A percentile compares a stretch with the other conserved stretches of the same genome.
Conservation (phyloP, 75 land plant genomes). For the Picea sitchensis region DNA sequence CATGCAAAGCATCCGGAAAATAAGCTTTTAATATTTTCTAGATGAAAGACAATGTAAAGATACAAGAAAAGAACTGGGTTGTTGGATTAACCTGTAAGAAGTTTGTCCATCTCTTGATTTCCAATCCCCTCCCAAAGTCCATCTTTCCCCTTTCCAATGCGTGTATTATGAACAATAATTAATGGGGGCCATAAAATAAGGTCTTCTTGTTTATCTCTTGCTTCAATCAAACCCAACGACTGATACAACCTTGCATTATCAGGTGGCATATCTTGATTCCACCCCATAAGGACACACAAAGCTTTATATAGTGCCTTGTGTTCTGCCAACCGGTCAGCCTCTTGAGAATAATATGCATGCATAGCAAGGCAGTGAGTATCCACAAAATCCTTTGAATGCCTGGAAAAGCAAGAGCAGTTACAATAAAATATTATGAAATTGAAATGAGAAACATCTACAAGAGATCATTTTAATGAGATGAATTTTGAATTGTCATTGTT, state of each 20-base stretch:
- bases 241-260: conserved; percentile 11
- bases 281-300: conserved; percentile 54
- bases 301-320: conserved; percentile 56
- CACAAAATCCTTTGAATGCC: conserved; percentile 26
- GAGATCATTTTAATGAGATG: too few relatives aligned
- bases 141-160: conserved; percentile 17
- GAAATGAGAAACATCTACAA: too few relatives aligned
- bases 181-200: conserved; percentile 60
- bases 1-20: too few relatives aligned
- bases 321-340: conserved; percentile 20
- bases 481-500: too few relatives aligned
- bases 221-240: conserved; percentile 14
- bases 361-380: conserved; percentile 29
- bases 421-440: too few relatives aligned
- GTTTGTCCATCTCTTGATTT: conserved; percentile 22
- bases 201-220: conserved; percentile 35
- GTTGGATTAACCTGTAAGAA: too few relatives aligned
- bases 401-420: not conserved
- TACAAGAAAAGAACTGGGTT: too few relatives aligned
- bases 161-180: conserved; percentile 37
- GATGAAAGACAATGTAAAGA: too few relatives aligned
- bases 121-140: conserved; percentile 14
- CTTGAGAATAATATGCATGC: conserved; percentile 31
- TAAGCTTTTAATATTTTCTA: too few relatives aligned
- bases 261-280: conserved; percentile 22